Evolutionary conservation across 1,284 basidiomycete genomes (phyloP).

Genomic region (Anthracocystis walkeri): DNA sequence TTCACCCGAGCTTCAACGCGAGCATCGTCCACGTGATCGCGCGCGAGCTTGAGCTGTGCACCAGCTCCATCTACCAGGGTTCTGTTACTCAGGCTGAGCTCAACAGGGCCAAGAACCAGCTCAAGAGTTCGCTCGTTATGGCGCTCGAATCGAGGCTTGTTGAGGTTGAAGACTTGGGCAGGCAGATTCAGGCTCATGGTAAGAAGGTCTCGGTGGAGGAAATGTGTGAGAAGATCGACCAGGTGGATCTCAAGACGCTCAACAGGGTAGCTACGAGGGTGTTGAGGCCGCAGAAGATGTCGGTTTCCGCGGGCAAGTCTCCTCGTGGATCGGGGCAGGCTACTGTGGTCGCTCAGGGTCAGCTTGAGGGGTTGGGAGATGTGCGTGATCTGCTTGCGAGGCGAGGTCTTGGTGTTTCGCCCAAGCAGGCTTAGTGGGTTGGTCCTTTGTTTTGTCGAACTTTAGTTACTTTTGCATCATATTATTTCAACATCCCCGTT

Average conservation of each 20-base stretch:
- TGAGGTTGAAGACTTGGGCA: constrained; percentile 75
- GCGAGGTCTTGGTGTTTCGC: constrained; percentile 57
- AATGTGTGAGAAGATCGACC: constrained; percentile 91
- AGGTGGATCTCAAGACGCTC: constrained; percentile 79
- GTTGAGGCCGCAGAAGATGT: constrained; percentile 71
- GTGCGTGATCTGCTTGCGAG: constrained; percentile 57
- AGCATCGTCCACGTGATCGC: constrained; percentile 86
- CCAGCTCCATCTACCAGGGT: constrained; percentile 58
- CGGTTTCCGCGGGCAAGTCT: constrained; percentile 10
- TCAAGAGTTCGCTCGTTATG: constrained; percentile 94
- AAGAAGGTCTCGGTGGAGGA: constrained; percentile 87
- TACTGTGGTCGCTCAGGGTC: constrained; percentile 65
- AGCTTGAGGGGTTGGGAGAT: constrained; percentile 60
- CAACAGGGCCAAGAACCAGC: constrained; percentile 90
- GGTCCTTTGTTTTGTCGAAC: neutral
- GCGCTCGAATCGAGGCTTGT: constrained; percentile 90
- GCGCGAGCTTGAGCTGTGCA: constrained; percentile 76
- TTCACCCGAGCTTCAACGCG: constrained; percentile 77
- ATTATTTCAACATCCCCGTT: neutral
- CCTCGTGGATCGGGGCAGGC: constrained; percentile 53
- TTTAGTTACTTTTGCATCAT: neutral
- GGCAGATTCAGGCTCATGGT: constrained; percentile 88
- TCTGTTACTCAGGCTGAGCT: constrained; percentile 79
- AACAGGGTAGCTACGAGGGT: constrained; percentile 80
- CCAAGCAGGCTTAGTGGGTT: constrained; percentile 20